phyloP scores from a whole-genome alignment of 352 stramenopile genomes.

The Pythium chondricola region DNA sequence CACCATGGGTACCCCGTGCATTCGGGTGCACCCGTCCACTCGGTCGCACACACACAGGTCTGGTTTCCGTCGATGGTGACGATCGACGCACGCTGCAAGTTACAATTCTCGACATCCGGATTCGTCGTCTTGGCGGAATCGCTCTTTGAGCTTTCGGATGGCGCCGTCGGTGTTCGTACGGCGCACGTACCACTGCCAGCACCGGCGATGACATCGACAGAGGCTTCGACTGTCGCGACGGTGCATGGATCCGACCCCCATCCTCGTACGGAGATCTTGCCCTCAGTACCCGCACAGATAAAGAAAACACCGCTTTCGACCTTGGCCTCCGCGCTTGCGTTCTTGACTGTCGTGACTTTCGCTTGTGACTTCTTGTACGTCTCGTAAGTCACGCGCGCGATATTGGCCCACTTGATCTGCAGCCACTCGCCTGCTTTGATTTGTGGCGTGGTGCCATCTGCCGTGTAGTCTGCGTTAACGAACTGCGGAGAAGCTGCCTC shows the following conservation, averaged over 20 bases:
- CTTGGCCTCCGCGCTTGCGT: constrained; percentile 24
- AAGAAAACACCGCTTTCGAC: constrained; percentile 21
- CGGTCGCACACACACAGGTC: constrained; percentile 32
- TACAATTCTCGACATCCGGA: constrained; percentile 18
- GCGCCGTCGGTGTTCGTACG: constrained; percentile 12
- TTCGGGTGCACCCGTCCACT: constrained; percentile 35
- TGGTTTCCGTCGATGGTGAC: constrained; percentile 19
- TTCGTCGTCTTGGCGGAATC: constrained; percentile 10
- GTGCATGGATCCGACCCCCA: constrained; percentile 31
- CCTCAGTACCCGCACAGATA: constrained; percentile 27
- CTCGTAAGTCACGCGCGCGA: constrained; percentile 35
- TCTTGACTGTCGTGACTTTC: constrained; percentile 32
- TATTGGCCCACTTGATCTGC: constrained; percentile 24
- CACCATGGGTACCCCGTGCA: constrained; percentile 36
- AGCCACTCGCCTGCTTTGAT: constrained; percentile 39
- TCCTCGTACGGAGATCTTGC: constrained; percentile 26
- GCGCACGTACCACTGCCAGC: constrained; percentile 13
- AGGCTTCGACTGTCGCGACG: constrained; percentile 14
- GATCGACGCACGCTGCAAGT: constrained; percentile 26
- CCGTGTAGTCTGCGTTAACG: constrained; percentile 27
- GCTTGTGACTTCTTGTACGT: constrained; percentile 22
- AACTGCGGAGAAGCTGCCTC: constrained; percentile 15
- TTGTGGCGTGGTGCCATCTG: constrained; percentile 49
- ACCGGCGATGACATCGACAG: constrained; percentile 6
- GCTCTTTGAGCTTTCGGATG: too few relatives aligned